Base-by-base conservation (phyloP, 2,329 filamentous ascomycete species). In the Diaporthe aspalathi region DNA sequence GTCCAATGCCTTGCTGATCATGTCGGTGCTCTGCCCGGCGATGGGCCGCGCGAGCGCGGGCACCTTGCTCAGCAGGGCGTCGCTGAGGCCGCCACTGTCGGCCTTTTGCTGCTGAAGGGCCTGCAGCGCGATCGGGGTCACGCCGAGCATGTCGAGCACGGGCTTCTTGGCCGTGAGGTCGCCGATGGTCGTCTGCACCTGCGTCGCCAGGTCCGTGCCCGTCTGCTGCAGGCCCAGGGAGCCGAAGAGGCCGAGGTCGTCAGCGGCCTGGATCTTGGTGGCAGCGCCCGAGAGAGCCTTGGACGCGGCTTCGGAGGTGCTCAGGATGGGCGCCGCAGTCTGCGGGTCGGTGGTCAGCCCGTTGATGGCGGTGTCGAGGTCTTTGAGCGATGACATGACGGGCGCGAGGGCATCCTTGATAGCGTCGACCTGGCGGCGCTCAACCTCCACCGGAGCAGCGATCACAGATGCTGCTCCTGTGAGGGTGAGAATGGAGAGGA, bases 211-310 rank as follows among this genome's bases (percentile, higher is more conserved):
- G 60, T 67, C 68, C 32, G 38, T 56, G 4, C 57, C 68, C 38
- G 68, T 70, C 68, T 70, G 68, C 50, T 70, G 68, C 24, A 67
- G 60, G 22, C 81, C 81, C 35, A 82, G 73, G 29, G 80, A 53
- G 50, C 60, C 68, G n/a, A 70, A 17, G 1, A 70, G 50, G 32
- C 68, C 50, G 2, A 67, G 24, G 29, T 43, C n/a, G 45, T 70
- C 60, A 24, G 68, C 68, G 60, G 50, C 47, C 16, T 56, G n/a
- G 60, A 70, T 70, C 68, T 66, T 56, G 50, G 68, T 70, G 6
- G 60, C 52, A 2, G 68, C 68, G 49, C 43, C 40, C 1, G 68
- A 47, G 60, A 70, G 68, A 14, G 60, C 45, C 50, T 67, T 67
- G 5, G 60, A 56, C 8, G 68, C 68, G 2, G 60, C 40, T 12